Conservation (phyloP, 2,329 filamentous ascomycete species). For the Ophiostoma perfectum region DNA sequence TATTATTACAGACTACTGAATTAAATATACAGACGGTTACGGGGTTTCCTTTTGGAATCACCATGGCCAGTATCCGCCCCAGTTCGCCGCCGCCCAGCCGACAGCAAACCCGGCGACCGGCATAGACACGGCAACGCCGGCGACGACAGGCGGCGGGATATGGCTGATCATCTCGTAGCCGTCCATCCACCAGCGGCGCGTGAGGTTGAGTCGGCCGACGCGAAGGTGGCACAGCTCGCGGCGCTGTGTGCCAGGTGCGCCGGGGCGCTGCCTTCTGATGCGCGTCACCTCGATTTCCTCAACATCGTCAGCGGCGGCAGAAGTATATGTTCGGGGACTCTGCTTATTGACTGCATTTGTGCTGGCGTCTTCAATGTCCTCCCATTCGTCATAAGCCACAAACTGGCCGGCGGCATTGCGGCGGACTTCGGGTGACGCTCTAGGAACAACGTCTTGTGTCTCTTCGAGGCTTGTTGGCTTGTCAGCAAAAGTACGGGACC, state of each 20-base stretch:
- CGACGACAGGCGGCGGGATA: slow-evolving; percentile 22
- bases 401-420: slow-evolving; percentile 19
- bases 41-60: background rate
- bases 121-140: slow-evolving; percentile 18
- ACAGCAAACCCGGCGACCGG: slow-evolving; percentile 23
- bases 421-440: slow-evolving; percentile 24
- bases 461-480: slow-evolving; percentile 24
- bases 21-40: background rate
- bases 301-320: background rate
- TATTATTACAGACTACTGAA: background rate
- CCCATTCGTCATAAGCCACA: slow-evolving; percentile 21
- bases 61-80: slow-evolving; percentile 14
- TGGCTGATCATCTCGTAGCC: slow-evolving; percentile 21
- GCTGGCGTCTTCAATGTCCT: slow-evolving; percentile 5
- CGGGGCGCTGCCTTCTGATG: background rate
- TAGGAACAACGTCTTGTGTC: slow-evolving; percentile 16
- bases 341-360: background rate
- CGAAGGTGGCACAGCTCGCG: slow-evolving; percentile 24
- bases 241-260: background rate
- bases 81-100: slow-evolving; percentile 20
- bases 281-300: slow-evolving; percentile 12
- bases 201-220: slow-evolving; percentile 23
- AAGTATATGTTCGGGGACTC: background rate
- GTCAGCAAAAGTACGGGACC: background rate
- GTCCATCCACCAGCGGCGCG: slow-evolving; percentile 26